phyloP scores from a whole-genome alignment of 768 basidiomycete genomes.

The Auricularia cornea region DNA sequence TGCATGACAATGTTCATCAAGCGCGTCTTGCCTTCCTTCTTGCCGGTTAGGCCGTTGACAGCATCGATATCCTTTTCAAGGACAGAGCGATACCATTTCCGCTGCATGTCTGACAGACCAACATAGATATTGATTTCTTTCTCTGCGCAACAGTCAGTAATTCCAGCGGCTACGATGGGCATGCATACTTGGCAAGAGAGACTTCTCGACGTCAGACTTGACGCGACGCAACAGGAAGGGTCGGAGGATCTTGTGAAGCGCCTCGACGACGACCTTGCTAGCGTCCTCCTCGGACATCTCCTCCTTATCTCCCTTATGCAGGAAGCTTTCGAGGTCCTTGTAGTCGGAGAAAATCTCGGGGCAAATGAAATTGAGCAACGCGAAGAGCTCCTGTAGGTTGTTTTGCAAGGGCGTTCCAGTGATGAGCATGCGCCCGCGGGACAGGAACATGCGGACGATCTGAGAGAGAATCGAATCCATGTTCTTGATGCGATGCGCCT shows the following conservation, averaged over 20 bases:
- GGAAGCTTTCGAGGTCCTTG: conserved; percentile 84
- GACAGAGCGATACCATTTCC: conserved; percentile 95
- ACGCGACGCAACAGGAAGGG: conserved; percentile 92
- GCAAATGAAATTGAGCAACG: conserved; percentile 88
- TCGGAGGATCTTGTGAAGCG: conserved; percentile 90
- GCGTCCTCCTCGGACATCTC: conserved; percentile 65
- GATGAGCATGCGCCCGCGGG: conserved; percentile 84
- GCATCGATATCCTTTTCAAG: conserved; percentile 98
- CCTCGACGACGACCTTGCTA: conserved; percentile 91
- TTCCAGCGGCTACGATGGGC: not conserved
- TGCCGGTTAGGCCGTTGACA: conserved; percentile 90
- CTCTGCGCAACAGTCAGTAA: conserved; percentile 36
- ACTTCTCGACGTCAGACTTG: conserved; percentile 96
- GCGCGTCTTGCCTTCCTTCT: conserved; percentile 97
- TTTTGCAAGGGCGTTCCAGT: conserved; percentile 97
- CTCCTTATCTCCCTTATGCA: conserved; percentile 75
- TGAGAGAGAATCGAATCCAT: conserved; percentile 92
- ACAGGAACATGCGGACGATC: conserved; percentile 86
- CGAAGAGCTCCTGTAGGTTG: conserved; percentile 91
- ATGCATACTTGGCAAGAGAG: conserved; percentile 67
- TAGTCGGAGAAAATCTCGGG: conserved; percentile 94
- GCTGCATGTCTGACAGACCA: conserved; percentile 93
- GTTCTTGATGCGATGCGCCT: conserved; percentile 99
- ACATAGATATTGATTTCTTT: conserved; percentile 99
- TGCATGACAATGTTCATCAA: conserved; percentile 99